Evolutionary conservation across 345 rosid genomes (phyloP).

Genomic region (Eucalyptus pauciflora): DNA sequence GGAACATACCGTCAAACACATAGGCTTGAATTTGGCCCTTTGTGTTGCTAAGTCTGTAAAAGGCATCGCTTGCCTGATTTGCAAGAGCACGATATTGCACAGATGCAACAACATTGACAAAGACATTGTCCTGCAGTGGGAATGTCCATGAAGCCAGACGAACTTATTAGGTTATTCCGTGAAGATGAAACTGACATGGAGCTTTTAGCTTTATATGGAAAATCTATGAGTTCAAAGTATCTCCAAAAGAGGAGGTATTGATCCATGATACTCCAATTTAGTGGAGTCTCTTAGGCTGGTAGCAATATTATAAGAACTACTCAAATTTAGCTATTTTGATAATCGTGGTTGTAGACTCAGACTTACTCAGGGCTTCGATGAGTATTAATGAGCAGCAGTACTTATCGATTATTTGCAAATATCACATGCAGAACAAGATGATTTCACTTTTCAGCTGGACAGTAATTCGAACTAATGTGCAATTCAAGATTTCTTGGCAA

Average conservation of each 20-base stretch:
- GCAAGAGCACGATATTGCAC: constrained; percentile 25
- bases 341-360: neutral
- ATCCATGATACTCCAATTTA: neutral
- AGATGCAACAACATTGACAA: constrained; percentile 34
- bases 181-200: neutral
- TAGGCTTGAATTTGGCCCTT: constrained; percentile 29
- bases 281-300: neutral
- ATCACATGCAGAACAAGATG: neutral
- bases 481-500: neutral
- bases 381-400: neutral
- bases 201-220: neutral
- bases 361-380: neutral
- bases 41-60: constrained; percentile 27
- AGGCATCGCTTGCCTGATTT: constrained; percentile 25
- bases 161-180: neutral
- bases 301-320: neutral
- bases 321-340: neutral
- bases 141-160: neutral
- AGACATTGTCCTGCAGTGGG: constrained; percentile 26
- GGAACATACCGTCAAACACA: constrained; percentile 22
- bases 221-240: neutral
- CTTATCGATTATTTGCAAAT: neutral
- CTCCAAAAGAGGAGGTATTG: neutral
- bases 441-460: neutral
- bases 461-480: neutral